Conservation (phyloP, 2,329 filamentous ascomycete species). For the Aspergillus sp. region DNA sequence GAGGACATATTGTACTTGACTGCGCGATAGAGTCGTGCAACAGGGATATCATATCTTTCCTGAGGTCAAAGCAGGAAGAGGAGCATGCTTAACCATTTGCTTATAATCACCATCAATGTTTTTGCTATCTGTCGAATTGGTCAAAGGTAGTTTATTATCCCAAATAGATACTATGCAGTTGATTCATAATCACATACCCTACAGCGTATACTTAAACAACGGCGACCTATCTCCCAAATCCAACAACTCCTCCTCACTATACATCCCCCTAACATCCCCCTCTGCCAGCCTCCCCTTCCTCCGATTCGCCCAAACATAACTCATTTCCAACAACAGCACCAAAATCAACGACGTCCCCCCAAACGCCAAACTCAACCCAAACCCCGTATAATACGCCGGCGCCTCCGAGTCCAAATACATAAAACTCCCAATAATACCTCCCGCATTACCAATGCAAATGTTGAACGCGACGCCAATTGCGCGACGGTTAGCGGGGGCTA, state of each 20-base stretch:
- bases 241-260: slow-evolving; percentile 34
- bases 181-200: background rate
- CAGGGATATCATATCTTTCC: too few relatives aligned
- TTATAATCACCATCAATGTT: too few relatives aligned
- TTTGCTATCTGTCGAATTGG: too few relatives aligned
- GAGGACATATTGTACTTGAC: too few relatives aligned
- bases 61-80: too few relatives aligned
- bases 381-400: slow-evolving; percentile 16
- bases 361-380: slow-evolving; percentile 15
- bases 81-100: too few relatives aligned
- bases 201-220: slow-evolving; percentile 32
- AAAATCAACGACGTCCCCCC: slow-evolving; percentile 11
- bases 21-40: too few relatives aligned
- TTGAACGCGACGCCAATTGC: slow-evolving; percentile 17
- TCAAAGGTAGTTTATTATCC: too few relatives aligned
- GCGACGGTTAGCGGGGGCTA: slow-evolving; percentile 16
- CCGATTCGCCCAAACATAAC: slow-evolving; percentile 14
- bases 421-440: slow-evolving; percentile 19
- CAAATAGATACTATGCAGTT: background rate
- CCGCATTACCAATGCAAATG: slow-evolving; percentile 17
- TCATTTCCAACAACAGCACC: slow-evolving; percentile 14
- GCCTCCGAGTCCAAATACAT: slow-evolving; percentile 17
- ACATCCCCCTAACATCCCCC: slow-evolving; percentile 26
- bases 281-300: slow-evolving; percentile 18
- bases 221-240: slow-evolving; percentile 38